Conservation (phyloP, 139 green algal genomes). For the Chlorella sp. region DNA sequence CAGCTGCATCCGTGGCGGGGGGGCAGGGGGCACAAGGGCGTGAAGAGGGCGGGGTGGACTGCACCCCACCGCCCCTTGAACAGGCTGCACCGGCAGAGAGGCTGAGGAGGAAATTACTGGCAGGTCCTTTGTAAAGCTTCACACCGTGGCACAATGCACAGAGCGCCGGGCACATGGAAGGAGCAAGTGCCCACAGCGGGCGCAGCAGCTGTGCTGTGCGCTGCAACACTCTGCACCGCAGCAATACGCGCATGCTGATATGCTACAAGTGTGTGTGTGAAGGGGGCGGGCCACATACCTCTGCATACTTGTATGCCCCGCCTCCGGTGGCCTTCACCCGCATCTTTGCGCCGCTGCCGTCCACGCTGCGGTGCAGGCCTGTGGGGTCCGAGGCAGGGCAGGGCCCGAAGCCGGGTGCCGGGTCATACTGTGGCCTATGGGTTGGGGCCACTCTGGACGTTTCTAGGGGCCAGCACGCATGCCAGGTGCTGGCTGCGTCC, state of each 20-base stretch:
- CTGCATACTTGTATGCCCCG: conserved; percentile 90
- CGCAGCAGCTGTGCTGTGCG: neutral
- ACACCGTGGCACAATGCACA: neutral
- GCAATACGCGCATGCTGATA: neutral
- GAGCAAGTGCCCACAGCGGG: neutral
- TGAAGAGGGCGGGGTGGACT: too few species aligned
- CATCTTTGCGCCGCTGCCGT: conserved; percentile 51
- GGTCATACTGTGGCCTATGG: too few species aligned
- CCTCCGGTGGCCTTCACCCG: conserved; percentile 78
- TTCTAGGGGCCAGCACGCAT: too few species aligned
- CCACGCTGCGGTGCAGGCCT: conserved; percentile 76
- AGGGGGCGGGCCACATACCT: conserved; percentile 48
- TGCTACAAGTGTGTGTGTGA: neutral
- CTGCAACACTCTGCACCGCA: too few species aligned
- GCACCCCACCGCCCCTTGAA: neutral
- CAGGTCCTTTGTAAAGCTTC: neutral
- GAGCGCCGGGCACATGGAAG: neutral
- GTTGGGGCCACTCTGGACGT: too few species aligned
- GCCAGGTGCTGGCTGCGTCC: too few species aligned
- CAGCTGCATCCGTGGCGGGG: neutral
- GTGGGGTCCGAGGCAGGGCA: neutral
- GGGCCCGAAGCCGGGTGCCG: too few species aligned
- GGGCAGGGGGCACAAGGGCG: neutral
- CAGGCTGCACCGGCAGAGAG: neutral
- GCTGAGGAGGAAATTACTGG: neutral